Evolutionary conservation across 345 rosid species (phyloP).

Genomic region (Arabis hirsuta): DNA sequence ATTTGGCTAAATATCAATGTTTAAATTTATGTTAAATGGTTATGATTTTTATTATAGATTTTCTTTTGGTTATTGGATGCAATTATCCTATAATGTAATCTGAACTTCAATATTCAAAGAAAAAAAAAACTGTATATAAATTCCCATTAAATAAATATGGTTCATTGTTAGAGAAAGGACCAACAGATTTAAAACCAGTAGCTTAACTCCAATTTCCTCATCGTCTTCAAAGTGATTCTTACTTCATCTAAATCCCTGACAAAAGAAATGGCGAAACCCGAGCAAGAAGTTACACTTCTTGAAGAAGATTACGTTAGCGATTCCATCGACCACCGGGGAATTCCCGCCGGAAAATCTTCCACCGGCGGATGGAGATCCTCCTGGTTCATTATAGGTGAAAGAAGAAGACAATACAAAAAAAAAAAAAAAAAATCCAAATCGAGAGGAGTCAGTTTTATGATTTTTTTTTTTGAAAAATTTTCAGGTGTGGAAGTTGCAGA

Average conservation of each 20-base stretch:
- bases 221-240: not conserved
- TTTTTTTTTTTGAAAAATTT: too few species aligned
- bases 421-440: not conserved
- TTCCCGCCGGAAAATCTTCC: slow-evolving; percentile 32
- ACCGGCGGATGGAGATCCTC: slow-evolving; percentile 45
- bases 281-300: slow-evolving; percentile 28
- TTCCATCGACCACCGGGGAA: slow-evolving; percentile 37
- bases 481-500: slow-evolving; percentile 57
- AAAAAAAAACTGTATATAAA: too few species aligned
- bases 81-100: too few species aligned
- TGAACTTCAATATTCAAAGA: too few species aligned
- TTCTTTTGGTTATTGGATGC: too few species aligned
- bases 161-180: too few species aligned
- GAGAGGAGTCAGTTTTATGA: not conserved
- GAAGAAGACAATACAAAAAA: not conserved
- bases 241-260: not conserved
- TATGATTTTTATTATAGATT: too few species aligned
- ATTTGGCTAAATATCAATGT: too few species aligned
- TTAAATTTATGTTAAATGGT: too few species aligned
- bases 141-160: too few species aligned
- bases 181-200: not conserved
- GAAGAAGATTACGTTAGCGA: slow-evolving; percentile 36
- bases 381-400: slow-evolving; percentile 41
- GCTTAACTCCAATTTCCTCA: not conserved
- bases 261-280: slow-evolving; percentile 23